Percentiles rank a stretch among this genome's conserved stretches.
phyloP scores from a whole-genome alignment of 257 asterid genomes.

The Gentiana dahurica region DNA sequence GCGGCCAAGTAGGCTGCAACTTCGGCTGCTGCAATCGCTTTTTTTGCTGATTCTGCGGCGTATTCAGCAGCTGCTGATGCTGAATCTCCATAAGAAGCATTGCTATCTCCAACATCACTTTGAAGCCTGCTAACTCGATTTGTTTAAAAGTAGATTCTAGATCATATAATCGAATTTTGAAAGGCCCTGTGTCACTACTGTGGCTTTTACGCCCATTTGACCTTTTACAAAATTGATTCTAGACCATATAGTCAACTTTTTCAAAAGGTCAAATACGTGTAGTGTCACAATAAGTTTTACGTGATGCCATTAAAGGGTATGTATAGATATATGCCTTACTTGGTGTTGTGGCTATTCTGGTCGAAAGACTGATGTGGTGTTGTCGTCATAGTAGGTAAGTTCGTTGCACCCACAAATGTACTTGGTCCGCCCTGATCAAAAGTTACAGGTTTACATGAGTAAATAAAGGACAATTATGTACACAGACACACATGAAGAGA shows the following conservation, averaged over 20 bases:
- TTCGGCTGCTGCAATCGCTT: slow-evolving; percentile 85
- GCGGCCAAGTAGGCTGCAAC: slow-evolving; percentile 68
- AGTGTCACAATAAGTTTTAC: too few relatives aligned
- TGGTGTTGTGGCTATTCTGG: slow-evolving; percentile 29
- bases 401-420: slow-evolving; percentile 57
- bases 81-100: slow-evolving; percentile 37
- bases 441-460: neutral
- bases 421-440: slow-evolving; percentile 64
- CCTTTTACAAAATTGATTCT: too few relatives aligned
- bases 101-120: slow-evolving; percentile 28
- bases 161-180: too few relatives aligned
- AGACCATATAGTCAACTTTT: too few relatives aligned
- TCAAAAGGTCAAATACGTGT: too few relatives aligned
- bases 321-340: slow-evolving; percentile 23
- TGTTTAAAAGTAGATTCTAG: neutral
- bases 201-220: too few relatives aligned
- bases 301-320: too few relatives aligned
- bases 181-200: too few relatives aligned
- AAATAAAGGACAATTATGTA: neutral
- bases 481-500: neutral
- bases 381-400: slow-evolving; percentile 59
- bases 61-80: slow-evolving; percentile 70
- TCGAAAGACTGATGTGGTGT: slow-evolving; percentile 30
- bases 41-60: slow-evolving; percentile 63
- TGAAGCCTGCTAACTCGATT: slow-evolving; percentile 7